These are phyloP conservation scores for Chrysosporium keratinophilum DNA, from an alignment of 2,329 filamentous ascomycete species.

Conservation along the genomic window DNA sequence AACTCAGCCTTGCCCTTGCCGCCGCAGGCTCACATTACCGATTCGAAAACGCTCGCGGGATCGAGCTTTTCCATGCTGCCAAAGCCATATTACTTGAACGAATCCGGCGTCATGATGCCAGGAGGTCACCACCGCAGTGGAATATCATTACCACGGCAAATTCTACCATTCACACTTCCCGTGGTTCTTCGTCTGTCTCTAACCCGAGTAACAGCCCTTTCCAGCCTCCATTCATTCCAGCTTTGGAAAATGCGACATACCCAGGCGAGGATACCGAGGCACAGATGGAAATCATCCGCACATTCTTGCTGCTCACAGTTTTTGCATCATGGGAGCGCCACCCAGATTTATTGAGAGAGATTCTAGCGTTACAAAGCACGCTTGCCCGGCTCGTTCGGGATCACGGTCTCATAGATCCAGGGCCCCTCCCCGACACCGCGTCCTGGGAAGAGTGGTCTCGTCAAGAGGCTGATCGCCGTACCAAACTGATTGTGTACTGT, in stretches of 20 bases:
- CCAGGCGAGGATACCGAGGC: conserved; percentile 36
- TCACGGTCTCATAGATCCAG: conserved; percentile 37
- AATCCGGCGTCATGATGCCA: conserved; percentile 42
- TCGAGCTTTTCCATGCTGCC: conserved; percentile 48
- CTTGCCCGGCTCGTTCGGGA: conserved; percentile 47
- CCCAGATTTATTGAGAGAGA: conserved; percentile 47
- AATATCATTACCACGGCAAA: conserved; percentile 29
- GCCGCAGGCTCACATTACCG: conserved; percentile 42
- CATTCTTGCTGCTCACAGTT: conserved; percentile 46
- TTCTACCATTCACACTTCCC: conserved; percentile 31
- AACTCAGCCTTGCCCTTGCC: conserved; percentile 43
- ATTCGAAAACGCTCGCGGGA: conserved; percentile 42
- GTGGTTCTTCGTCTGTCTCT: conserved; percentile 34
- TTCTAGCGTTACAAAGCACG: conserved; percentile 47
- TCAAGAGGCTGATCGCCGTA: conserved; percentile 45
- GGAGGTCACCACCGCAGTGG: conserved; percentile 35
- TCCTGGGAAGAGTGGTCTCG: conserved; percentile 45
- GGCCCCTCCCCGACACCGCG: conserved; percentile 34
- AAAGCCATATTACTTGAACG: conserved; percentile 46
- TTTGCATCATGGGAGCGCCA: conserved; percentile 52
- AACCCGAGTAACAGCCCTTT: conserved; percentile 37
- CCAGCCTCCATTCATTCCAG: conserved; percentile 28
- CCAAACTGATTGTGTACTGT: conserved; percentile 48
- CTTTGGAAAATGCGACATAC: conserved; percentile 28
- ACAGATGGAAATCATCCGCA: conserved; percentile 42